Conservation (phyloP, 2,329 filamentous ascomycete genomes). For the Aspergillus unguis region DNA sequence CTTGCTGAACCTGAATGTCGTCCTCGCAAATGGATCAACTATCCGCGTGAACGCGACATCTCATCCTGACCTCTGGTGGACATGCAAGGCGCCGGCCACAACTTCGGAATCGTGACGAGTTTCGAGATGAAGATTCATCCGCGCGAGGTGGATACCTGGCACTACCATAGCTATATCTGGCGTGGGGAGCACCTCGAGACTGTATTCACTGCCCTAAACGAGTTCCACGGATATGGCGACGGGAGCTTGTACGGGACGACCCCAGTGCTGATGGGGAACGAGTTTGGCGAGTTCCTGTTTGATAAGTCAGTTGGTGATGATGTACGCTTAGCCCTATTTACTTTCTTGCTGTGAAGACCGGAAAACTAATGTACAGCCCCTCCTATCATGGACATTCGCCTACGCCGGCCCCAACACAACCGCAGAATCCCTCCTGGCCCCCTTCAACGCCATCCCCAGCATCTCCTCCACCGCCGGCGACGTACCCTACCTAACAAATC, state of each 20-base stretch:
- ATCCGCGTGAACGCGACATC: conserved; percentile 33
- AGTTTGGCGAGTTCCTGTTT: background rate
- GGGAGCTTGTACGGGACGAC: background rate
- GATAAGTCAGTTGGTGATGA: background rate
- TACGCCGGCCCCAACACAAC: background rate
- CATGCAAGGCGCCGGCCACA: conserved; percentile 52
- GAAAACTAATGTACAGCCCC: background rate
- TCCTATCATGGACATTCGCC: background rate
- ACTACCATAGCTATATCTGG: background rate
- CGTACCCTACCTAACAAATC: background rate
- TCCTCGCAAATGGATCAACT: conserved; percentile 22
- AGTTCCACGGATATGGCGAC: background rate
- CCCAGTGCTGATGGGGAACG: background rate
- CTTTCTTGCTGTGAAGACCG: too few species aligned
- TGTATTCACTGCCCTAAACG: background rate
- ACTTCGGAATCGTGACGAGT: conserved; percentile 47
- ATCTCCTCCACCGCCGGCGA: background rate
- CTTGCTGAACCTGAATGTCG: conserved; percentile 19
- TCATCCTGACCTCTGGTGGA: conserved; percentile 50
- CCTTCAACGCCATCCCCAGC: background rate
- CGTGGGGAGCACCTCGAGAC: background rate
- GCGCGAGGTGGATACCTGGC: background rate
- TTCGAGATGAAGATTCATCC: conserved; percentile 3
- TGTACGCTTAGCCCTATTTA: too few species aligned
- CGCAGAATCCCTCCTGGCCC: background rate